Conservation (phyloP, 2,329 filamentous ascomycete species). For the Diaporthe ampelina region DNA sequence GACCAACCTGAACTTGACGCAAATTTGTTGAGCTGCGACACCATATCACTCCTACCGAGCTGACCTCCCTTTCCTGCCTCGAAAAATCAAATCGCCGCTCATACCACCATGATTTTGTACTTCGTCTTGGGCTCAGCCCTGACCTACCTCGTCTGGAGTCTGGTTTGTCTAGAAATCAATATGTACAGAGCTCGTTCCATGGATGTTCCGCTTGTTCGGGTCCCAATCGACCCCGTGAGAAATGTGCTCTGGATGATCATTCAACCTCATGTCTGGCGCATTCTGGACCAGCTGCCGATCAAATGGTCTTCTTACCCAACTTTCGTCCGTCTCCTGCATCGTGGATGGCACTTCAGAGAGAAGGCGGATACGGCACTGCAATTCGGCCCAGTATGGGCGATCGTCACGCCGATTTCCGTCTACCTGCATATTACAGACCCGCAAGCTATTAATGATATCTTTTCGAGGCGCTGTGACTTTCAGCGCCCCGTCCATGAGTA, state of each 20-base stretch:
- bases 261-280: neutral
- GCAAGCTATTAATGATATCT: neutral
- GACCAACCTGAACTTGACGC: too few species aligned
- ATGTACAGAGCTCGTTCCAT: neutral
- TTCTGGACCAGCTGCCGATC: neutral
- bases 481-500: neutral
- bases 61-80: too few species aligned
- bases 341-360: conserved; percentile 4
- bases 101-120: neutral
- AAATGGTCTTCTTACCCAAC: conserved; percentile 13
- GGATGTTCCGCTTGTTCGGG: neutral
- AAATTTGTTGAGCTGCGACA: too few species aligned
- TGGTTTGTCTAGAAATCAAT: neutral
- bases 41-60: too few species aligned
- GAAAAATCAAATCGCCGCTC: too few species aligned
- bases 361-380: neutral
- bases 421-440: neutral
- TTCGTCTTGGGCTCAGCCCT: neutral
- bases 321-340: neutral
- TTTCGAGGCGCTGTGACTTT: conserved; percentile 1
- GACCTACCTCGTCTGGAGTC: neutral
- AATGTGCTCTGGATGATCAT: conserved; percentile 2
- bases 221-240: neutral
- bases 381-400: neutral
- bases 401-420: neutral